Percentiles rank a stretch among this genome's conserved stretches.
These are phyloP conservation scores for Sambucus nigra DNA, from an alignment of 129 eudicot genomes.

Conservation along the genomic window DNA sequence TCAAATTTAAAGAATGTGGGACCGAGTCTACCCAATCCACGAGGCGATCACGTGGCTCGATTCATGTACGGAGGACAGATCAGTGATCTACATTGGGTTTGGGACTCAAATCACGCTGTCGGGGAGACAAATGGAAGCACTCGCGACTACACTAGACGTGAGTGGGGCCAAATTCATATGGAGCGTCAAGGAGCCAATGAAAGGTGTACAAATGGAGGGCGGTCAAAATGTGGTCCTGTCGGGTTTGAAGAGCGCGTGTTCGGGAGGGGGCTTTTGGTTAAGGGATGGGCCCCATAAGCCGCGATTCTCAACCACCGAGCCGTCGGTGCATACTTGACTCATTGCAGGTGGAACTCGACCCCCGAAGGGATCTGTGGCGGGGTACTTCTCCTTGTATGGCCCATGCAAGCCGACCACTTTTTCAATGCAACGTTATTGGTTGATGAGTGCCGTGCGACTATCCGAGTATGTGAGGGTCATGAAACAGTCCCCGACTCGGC, in stretches of 20 bases:
- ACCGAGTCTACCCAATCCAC: background rate
- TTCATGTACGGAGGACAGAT: conserved; percentile 3
- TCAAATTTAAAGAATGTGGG: background rate
- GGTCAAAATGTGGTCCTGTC: background rate
- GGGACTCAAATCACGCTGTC: conserved; percentile 8
- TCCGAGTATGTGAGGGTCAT: background rate
- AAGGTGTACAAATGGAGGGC: background rate
- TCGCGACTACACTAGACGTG: conserved; percentile 10
- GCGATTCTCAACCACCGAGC: conserved; percentile 17
- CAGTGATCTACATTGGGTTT: conserved; percentile 19
- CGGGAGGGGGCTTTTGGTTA: conserved; percentile 10
- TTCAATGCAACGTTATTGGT: background rate
- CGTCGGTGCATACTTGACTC: conserved; percentile 16
- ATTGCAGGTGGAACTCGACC: conserved; percentile 27
- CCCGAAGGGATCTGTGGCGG: background rate
- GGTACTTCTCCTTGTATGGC: background rate
- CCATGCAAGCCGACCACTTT: background rate
- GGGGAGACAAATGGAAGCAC: background rate
- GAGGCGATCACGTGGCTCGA: conserved; percentile 20
- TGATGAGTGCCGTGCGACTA: background rate
- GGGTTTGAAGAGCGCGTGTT: conserved; percentile 21
- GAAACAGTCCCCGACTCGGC: background rate
- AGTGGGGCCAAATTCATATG: conserved; percentile 13
- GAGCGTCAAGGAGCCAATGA: conserved; percentile 4
- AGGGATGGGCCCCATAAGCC: conserved; percentile 28